Percentiles rank a stretch among this genome's conserved stretches.
phyloP scores from a whole-genome alignment of 805 yeast genomes.

The Pichia californica region DNA sequence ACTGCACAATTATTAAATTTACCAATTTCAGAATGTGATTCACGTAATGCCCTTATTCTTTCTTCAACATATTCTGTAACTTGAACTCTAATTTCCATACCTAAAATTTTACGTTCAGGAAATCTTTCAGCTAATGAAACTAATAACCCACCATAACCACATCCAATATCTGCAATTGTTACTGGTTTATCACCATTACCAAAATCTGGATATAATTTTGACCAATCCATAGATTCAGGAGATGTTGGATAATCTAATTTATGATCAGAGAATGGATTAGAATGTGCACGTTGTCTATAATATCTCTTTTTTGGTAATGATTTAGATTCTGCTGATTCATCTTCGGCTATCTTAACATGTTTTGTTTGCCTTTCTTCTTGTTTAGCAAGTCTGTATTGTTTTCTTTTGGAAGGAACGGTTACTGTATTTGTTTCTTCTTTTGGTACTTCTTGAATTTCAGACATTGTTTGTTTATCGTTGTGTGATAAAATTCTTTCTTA shows the following conservation, averaged over 20 bases:
- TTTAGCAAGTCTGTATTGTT: slow-evolving; percentile 10
- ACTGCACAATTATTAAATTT: slow-evolving; percentile 81
- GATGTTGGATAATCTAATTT: slow-evolving; percentile 77
- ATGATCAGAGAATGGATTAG: slow-evolving; percentile 96
- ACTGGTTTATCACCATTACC: slow-evolving; percentile 43
- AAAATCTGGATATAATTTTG: slow-evolving; percentile 60
- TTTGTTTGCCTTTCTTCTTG: slow-evolving; percentile 43
- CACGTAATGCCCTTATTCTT: slow-evolving; percentile 82
- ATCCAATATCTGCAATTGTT: slow-evolving; percentile 92
- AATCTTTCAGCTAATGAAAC: slow-evolving; percentile 73
- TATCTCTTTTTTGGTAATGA: slow-evolving; percentile 72
- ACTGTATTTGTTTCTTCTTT: not conserved
- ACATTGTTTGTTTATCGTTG: not conserved
- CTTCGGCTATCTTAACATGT: slow-evolving; percentile 38
- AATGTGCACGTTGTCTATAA: slow-evolving; percentile 95
- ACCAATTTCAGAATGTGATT: slow-evolving; percentile 31
- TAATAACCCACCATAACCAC: slow-evolving; percentile 93
- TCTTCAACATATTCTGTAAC: slow-evolving; percentile 97
- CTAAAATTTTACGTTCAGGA: slow-evolving; percentile 70
- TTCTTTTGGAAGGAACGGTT: slow-evolving; percentile 7
- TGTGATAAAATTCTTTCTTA: not conserved
- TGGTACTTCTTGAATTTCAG: not conserved
- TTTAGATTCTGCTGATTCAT: slow-evolving; percentile 11
- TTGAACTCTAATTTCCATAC: slow-evolving; percentile 97
- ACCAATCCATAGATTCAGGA: slow-evolving; percentile 89